These are phyloP conservation scores for Linnemannia exigua DNA, from an alignment of 192 early-diverging fungal species.

Conservation along the genomic window DNA sequence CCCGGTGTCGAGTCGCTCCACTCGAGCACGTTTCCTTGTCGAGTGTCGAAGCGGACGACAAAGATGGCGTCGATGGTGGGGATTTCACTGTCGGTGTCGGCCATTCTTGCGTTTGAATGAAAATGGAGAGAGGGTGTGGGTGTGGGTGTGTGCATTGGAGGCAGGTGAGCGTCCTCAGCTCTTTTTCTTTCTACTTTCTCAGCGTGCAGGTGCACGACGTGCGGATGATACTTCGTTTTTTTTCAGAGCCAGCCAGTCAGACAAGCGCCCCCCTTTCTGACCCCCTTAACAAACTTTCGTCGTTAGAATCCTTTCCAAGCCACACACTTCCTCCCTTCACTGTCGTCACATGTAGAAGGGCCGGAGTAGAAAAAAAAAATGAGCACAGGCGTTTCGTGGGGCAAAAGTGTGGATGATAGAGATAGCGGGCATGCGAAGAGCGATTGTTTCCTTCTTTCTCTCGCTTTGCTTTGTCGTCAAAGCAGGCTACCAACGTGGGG, in stretches of 20 bases:
- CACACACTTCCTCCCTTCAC: too few species aligned
- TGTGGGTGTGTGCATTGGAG: not conserved
- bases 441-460: not conserved
- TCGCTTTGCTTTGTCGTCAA: not conserved
- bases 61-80: slow-evolving; percentile 65
- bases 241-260: too few species aligned
- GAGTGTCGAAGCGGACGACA: slow-evolving; percentile 65
- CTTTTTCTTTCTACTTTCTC: too few species aligned
- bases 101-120: not conserved
- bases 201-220: slow-evolving; percentile 1
- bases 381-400: slow-evolving; percentile 4
- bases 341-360: not conserved
- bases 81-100: slow-evolving; percentile 25
- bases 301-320: not conserved
- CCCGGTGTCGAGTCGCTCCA: slow-evolving; percentile 64
- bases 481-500: not conserved
- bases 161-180: too few species aligned
- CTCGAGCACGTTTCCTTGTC: slow-evolving; percentile 65
- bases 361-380: not conserved
- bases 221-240: not conserved
- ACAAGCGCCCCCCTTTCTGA: too few species aligned
- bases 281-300: not conserved
- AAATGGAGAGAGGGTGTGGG: not conserved
- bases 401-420: not conserved
- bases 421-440: not conserved